A percentile compares a stretch with the other conserved stretches of the same genome.
These are phyloP conservation scores for Yarrowia sp. DNA, from an alignment of 805 yeast species.

Conservation along the genomic window DNA sequence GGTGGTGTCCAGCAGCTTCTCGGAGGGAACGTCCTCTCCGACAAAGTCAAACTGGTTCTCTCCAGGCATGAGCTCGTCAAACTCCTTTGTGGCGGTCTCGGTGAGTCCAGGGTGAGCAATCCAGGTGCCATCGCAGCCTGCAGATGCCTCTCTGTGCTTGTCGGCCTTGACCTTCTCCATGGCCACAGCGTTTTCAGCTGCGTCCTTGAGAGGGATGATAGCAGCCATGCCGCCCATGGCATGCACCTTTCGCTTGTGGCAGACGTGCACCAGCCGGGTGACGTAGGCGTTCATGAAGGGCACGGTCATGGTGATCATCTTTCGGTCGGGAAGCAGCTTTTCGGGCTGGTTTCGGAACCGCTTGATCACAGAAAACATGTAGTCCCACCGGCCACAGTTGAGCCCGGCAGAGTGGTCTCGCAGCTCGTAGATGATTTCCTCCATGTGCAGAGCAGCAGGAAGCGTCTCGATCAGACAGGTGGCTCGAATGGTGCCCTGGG, in stretches of 20 bases:
- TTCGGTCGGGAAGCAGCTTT: slow-evolving; percentile 70
- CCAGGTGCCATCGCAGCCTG: slow-evolving; percentile 79
- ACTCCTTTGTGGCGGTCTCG: slow-evolving; percentile 65
- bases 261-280: slow-evolving; percentile 65
- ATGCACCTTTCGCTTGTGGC: slow-evolving; percentile 72
- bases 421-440: slow-evolving; percentile 74
- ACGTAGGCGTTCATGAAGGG: slow-evolving; percentile 76
- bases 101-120: slow-evolving; percentile 77
- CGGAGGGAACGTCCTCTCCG: slow-evolving; percentile 54
- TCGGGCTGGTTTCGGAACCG: slow-evolving; percentile 64
- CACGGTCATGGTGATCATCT: slow-evolving; percentile 70
- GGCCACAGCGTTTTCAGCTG: slow-evolving; percentile 61
- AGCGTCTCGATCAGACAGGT: slow-evolving; percentile 74
- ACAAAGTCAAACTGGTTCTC: slow-evolving; percentile 67
- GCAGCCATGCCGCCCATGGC: slow-evolving; percentile 84
- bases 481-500: slow-evolving; percentile 71
- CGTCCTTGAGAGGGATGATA: slow-evolving; percentile 71
- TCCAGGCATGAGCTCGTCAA: slow-evolving; percentile 73
- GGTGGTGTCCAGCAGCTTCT: slow-evolving; percentile 58
- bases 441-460: slow-evolving; percentile 76
- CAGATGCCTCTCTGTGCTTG: slow-evolving; percentile 67
- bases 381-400: slow-evolving; percentile 80
- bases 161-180: slow-evolving; percentile 69
- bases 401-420: slow-evolving; percentile 72
- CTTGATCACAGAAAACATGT: slow-evolving; percentile 72